These are phyloP conservation scores for Cyclanthera cordifolia DNA, from an alignment of 306 rosid species.

Conservation along the genomic window DNA sequence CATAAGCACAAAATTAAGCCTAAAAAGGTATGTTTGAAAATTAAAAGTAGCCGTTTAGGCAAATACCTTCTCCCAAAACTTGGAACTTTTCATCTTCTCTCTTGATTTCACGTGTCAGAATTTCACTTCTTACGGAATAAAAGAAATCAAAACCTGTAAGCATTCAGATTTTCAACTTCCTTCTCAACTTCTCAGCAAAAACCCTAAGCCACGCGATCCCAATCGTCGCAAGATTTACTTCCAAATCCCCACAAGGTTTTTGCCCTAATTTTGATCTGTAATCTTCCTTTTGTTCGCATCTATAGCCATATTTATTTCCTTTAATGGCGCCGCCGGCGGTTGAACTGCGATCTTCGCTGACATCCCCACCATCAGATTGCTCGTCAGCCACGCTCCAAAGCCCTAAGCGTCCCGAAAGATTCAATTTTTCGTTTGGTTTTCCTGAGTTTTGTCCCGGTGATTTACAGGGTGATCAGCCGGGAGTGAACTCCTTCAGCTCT, in stretches of 20 bases:
- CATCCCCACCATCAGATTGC: conserved; percentile 12
- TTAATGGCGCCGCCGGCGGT: conserved; percentile 44
- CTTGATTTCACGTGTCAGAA: not conserved
- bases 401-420: conserved; percentile 19
- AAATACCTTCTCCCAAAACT: not conserved
- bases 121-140: not conserved
- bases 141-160: not conserved
- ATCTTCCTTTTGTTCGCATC: not conserved
- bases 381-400: conserved; percentile 17
- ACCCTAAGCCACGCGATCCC: conserved; percentile 8
- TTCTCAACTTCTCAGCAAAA: not conserved
- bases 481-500: conserved; percentile 15
- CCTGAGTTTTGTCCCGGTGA: conserved; percentile 17
- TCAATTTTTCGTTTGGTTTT: conserved; percentile 19
- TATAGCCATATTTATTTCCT: not conserved
- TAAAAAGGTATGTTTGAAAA: not conserved
- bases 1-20: not conserved
- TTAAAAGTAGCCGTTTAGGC: conserved; percentile 6
- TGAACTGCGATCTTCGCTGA: conserved; percentile 33
- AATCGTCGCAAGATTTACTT: not conserved
- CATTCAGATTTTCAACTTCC: not conserved
- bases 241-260: not conserved
- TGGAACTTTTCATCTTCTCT: not conserved
- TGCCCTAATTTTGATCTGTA: conserved; percentile 1
- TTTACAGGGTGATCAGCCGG: conserved; percentile 15